These are phyloP conservation scores for Ogataea parapolymorpha DNA, from an alignment of 805 yeast species.

Conservation along the genomic window DNA sequence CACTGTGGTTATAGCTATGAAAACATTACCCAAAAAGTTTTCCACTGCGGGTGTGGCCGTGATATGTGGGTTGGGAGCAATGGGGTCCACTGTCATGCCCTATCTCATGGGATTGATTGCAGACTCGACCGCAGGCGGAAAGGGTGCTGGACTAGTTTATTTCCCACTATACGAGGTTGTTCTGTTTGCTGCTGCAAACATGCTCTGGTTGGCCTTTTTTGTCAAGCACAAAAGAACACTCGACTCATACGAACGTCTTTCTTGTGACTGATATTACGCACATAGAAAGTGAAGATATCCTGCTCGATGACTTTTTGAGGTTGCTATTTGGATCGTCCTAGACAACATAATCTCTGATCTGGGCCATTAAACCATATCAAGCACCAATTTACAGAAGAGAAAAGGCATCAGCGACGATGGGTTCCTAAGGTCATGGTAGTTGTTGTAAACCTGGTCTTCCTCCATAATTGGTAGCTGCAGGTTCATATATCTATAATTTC, in stretches of 20 bases:
- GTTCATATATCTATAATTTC: constrained; percentile 55
- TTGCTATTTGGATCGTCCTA: no score
- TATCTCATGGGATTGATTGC: constrained; percentile 54
- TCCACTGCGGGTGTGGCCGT: constrained; percentile 71
- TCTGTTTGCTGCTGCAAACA: constrained; percentile 23
- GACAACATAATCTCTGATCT: no score
- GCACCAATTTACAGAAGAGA: constrained; percentile 67
- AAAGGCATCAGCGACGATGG: constrained; percentile 60
- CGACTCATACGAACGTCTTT: constrained; percentile 18
- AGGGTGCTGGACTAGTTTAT: constrained; percentile 33
- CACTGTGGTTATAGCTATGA: constrained; percentile 60
- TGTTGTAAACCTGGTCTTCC: constrained; percentile 55
- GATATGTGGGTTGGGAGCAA: constrained; percentile 76
- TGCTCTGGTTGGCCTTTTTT: constrained; percentile 29
- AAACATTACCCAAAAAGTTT: constrained; percentile 54
- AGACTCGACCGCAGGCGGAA: constrained; percentile 26
- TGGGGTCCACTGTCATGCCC: constrained; percentile 78
- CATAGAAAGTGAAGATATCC: background rate
- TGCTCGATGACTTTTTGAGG: constrained; percentile 6
- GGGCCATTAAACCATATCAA: constrained; percentile 40
- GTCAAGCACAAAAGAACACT: constrained; percentile 14
- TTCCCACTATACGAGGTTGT: constrained; percentile 28
- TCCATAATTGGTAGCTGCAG: constrained; percentile 71
- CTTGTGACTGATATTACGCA: background rate
- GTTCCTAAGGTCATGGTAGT: constrained; percentile 52